Base-by-base conservation (phyloP, 441 rosid species). In the Cnidoscolus chayamansa region DNA sequence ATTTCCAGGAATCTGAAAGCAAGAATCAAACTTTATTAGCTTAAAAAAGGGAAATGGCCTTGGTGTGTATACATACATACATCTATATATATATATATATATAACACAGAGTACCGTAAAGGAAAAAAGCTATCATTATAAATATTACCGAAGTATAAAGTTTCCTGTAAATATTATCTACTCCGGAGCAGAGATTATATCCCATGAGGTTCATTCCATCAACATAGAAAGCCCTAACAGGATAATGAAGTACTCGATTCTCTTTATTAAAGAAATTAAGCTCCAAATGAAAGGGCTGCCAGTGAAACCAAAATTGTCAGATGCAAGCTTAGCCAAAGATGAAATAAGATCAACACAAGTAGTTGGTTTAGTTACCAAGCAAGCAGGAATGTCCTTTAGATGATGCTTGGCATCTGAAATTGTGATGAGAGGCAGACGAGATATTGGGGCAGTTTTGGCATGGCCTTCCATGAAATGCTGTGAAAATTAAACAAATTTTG, bases 381-480 rank as follows among this genome's bases (percentile, higher is more conserved):
- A 92, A 82, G 87, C 92, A 77, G 98, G 98, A 78, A 92, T 74
- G 81, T 92, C 92, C 76, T 87, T 94, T 74, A 89, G 88, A 69
- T 81, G 90, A 84, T 92, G 89, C 71, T 82, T 92, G n/a, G 92
- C 70, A 82, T 92, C 90, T 74, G 86, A 74, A 63, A 96, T 78
- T 37, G 91, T 87, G 55, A 96, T 82, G 63, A 96, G 95, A 68
- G 98, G 98, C 78, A 96, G 78, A 69, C 97, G 89, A 76, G 97
- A 87, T 80, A 96, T 92, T 25, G 98, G 98, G 56, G 92, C 85
- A 79, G 86, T 92, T 89, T 90, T 92, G 67, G 98, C 89, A 84
- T 90, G 99, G 77, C 99, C 99, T 82, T 96, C 99, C 98, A 96
- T 90, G 74, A 92, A 94, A 86, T 96, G 99, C 99, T 96, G 78